phyloP scores from a whole-genome alignment of 2,329 filamentous ascomycete genomes.

The Penicillium occitanis region DNA sequence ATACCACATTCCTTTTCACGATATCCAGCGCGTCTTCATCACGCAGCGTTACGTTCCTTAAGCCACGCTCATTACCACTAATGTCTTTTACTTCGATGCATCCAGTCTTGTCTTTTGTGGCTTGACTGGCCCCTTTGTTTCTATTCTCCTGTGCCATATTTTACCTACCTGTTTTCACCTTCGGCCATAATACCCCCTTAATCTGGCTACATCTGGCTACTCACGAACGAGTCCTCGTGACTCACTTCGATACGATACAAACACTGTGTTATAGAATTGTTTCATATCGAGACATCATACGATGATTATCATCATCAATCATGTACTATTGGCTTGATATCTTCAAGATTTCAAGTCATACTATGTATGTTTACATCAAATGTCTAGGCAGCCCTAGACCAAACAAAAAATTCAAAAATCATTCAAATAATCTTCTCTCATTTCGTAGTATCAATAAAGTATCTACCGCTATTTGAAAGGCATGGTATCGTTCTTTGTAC shows the following conservation, averaged over 20 bases:
- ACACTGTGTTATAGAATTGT: neutral
- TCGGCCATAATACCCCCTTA: conserved; percentile 7
- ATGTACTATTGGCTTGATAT: conserved; percentile 1
- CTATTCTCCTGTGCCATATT: conserved; percentile 16
- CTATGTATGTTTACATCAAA: conserved; percentile 6
- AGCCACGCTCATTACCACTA: conserved; percentile 12
- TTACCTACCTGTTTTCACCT: neutral
- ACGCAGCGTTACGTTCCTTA: conserved; percentile 16
- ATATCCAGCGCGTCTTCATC: neutral
- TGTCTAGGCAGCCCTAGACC: conserved; percentile 18
- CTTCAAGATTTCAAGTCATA: neutral
- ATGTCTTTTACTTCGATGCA: neutral
- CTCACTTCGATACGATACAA: neutral
- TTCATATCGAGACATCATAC: neutral
- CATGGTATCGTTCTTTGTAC: too few relatives aligned
- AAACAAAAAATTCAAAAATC: conserved; percentile 13
- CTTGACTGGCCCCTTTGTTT: conserved; percentile 5
- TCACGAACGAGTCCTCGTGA: neutral
- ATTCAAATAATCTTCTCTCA: neutral
- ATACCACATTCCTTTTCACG: conserved; percentile 8
- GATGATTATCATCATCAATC: neutral
- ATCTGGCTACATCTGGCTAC: conserved; percentile 12
- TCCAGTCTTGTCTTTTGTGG: neutral
- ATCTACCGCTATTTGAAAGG: neutral
- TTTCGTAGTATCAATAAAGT: neutral